Evolutionary conservation across 345 rosid genomes (phyloP).

Genomic region (Theobroma cacao): DNA sequence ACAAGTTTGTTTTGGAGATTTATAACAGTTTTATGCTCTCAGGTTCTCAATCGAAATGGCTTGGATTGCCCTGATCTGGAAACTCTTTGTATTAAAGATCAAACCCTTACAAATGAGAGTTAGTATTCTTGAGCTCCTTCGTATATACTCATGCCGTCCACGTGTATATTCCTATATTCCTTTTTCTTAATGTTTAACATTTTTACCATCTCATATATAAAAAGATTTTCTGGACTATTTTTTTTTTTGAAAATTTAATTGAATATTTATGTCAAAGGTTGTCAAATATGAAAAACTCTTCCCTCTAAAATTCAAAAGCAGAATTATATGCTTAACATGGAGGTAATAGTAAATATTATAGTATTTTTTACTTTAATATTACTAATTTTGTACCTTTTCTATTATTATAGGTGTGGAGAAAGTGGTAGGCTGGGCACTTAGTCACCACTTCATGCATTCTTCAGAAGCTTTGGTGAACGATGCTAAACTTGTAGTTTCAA

Average conservation of each 20-base stretch:
- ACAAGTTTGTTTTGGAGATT: neutral
- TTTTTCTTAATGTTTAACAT: neutral
- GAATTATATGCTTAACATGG: neutral
- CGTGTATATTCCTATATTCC: neutral
- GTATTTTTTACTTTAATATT: neutral
- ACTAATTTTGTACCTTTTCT: constrained; percentile 4
- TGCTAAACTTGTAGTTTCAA: constrained; percentile 61
- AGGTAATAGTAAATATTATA: neutral
- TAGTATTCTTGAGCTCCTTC: constrained; percentile 20
- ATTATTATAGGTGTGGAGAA: constrained; percentile 73
- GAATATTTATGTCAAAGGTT: neutral
- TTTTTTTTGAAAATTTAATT: neutral
- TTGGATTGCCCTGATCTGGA: constrained; percentile 84
- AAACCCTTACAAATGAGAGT: constrained; percentile 82
- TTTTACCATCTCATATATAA: neutral
- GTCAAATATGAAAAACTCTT: neutral
- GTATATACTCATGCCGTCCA: neutral
- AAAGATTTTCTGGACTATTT: neutral
- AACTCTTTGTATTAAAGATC: constrained; percentile 72
- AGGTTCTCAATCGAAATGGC: constrained; percentile 73
- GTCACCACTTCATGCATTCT: constrained; percentile 77
- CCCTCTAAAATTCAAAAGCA: neutral
- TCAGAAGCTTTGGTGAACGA: constrained; percentile 59
- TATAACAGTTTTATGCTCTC: constrained; percentile 16
- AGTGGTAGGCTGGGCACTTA: constrained; percentile 87